Conservation (phyloP, 225 moss, liverwort and hornwort genomes). For the Rhytidiadelphus loreus region DNA sequence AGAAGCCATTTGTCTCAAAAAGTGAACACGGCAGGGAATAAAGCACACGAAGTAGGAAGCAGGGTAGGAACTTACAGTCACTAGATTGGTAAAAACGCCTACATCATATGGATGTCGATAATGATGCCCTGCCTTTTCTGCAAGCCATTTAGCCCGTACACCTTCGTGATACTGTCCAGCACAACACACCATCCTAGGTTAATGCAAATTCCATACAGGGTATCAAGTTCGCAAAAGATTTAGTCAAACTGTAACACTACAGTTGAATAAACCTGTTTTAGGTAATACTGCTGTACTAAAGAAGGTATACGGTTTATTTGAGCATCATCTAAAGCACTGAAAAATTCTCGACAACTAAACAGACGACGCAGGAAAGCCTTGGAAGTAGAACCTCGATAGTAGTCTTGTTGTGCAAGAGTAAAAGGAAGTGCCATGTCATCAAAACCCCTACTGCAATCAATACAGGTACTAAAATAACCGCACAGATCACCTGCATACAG, state of each 20-base stretch:
- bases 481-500: conserved; percentile 66
- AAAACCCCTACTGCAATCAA: conserved; percentile 81
- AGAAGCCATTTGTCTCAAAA: background rate
- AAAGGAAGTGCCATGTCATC: conserved; percentile 79
- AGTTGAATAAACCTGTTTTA: background rate
- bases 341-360: background rate
- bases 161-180: conserved; percentile 87
- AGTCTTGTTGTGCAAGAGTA: conserved; percentile 90
- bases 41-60: background rate
- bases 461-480: conserved; percentile 62
- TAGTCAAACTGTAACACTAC: background rate
- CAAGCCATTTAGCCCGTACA: conserved; percentile 93
- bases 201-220: background rate
- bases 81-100: conserved; percentile 54
- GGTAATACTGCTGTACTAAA: background rate
- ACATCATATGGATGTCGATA: conserved; percentile 95
- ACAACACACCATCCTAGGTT: background rate
- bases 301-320: background rate
- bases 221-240: background rate
- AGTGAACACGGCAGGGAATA: background rate
- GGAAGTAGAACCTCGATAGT: conserved; percentile 72
- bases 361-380: background rate
- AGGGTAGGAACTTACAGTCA: conserved; percentile 41
- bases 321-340: background rate
- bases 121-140: conserved; percentile 83